Evolutionary conservation across 2,329 filamentous ascomycete species (phyloP).

Genomic region (Chaetomiaceae sp.): DNA sequence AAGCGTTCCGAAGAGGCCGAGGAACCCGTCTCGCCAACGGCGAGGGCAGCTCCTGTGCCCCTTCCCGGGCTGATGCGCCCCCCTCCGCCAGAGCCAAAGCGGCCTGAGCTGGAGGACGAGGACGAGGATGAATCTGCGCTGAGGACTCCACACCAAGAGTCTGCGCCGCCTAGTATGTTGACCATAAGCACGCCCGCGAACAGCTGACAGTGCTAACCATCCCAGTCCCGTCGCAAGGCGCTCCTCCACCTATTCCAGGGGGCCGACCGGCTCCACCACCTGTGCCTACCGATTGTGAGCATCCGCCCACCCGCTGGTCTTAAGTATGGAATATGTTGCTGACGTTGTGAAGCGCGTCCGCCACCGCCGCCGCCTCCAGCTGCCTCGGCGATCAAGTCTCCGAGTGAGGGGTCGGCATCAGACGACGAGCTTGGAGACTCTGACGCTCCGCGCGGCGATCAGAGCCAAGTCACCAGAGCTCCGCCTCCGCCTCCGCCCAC

Average conservation of each 20-base stretch:
- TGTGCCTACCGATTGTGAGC: slow-evolving; percentile 56
- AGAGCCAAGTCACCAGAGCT: slow-evolving; percentile 31
- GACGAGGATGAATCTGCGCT: slow-evolving; percentile 29
- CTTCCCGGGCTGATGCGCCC: slow-evolving; percentile 66
- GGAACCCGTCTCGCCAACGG: slow-evolving; percentile 38
- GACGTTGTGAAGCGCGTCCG: slow-evolving; percentile 51
- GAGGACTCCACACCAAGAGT: slow-evolving; percentile 29
- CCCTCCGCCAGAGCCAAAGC: slow-evolving; percentile 42
- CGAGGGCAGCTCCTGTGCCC: slow-evolving; percentile 49
- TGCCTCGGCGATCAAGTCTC: slow-evolving; percentile 51
- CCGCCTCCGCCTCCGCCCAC: slow-evolving; percentile 43
- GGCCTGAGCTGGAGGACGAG: slow-evolving; percentile 34
- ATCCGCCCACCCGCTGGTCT: neutral
- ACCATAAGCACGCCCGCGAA: neutral
- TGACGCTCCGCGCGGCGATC: slow-evolving; percentile 35
- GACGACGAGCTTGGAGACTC: slow-evolving; percentile 68
- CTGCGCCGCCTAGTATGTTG: slow-evolving; percentile 29
- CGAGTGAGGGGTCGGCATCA: slow-evolving; percentile 74
- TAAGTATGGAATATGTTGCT: slow-evolving; percentile 22
- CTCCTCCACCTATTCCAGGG: slow-evolving; percentile 42
- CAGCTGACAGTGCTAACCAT: slow-evolving; percentile 11
- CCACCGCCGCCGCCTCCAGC: slow-evolving; percentile 46
- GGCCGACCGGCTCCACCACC: slow-evolving; percentile 51
- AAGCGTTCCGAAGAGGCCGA: slow-evolving; percentile 39
- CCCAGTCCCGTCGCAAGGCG: slow-evolving; percentile 29